Conservation (phyloP, 257 asterid genomes). For the Solanum bulbocastanum region DNA sequence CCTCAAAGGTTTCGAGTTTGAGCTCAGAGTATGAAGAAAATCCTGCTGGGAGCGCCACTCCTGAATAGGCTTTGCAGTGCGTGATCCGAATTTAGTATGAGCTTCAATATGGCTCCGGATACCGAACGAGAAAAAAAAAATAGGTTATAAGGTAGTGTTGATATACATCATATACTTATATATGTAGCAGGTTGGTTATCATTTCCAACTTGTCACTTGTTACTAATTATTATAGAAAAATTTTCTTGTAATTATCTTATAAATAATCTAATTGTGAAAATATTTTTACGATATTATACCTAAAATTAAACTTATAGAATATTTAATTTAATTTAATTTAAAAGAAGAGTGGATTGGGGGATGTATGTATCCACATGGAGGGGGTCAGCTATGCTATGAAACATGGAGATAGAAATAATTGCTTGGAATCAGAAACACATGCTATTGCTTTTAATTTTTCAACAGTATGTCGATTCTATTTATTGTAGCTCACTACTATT, state of each 20-base stretch:
- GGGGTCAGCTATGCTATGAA: background rate
- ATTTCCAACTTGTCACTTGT: background rate
- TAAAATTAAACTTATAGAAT: background rate
- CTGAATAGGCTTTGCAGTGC: background rate
- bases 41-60: background rate
- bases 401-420: background rate
- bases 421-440: slow-evolving; percentile 9
- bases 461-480: background rate
- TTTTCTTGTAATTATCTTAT: background rate
- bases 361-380: background rate
- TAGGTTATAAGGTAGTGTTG: background rate
- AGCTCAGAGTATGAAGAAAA: background rate
- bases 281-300: background rate
- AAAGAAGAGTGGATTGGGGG: background rate
- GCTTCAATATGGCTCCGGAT: no score
- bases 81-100: no score
- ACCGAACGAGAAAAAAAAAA: no score
- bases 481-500: background rate
- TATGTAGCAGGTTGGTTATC: background rate
- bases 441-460: background rate
- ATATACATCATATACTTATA: background rate
- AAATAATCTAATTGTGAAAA: background rate
- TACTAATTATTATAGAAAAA: background rate
- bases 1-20: no score
- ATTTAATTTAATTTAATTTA: background rate